Conservation (phyloP, 495 filamentous ascomycete genomes). For the Pseudomonodictys pantanalensis region DNA sequence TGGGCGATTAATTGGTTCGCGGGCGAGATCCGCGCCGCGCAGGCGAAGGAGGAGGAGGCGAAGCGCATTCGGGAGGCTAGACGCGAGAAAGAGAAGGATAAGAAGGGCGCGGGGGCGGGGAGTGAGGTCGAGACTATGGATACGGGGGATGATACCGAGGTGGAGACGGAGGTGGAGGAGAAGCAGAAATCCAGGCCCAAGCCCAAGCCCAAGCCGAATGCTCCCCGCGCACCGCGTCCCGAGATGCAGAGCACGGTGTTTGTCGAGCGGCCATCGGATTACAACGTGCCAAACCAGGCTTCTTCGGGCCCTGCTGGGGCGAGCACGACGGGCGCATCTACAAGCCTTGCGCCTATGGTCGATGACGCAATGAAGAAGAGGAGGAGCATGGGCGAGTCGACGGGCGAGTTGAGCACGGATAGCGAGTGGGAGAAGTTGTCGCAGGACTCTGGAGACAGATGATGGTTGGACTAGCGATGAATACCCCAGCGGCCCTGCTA, state of each 20-base stretch:
- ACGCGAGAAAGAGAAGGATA: slow-evolving; percentile 39
- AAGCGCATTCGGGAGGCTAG: slow-evolving; percentile 50
- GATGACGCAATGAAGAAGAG: slow-evolving; percentile 33
- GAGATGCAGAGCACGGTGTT: slow-evolving; percentile 32
- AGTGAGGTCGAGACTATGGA: slow-evolving; percentile 40
- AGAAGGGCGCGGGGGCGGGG: slow-evolving; percentile 35
- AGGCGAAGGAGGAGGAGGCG: slow-evolving; percentile 60
- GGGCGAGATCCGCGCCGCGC: slow-evolving; percentile 65
- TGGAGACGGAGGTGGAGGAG: slow-evolving; percentile 29
- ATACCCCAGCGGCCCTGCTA: slow-evolving; percentile 5
- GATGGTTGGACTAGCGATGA: slow-evolving; percentile 3
- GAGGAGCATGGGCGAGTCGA: slow-evolving; percentile 30
- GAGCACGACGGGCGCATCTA: slow-evolving; percentile 19
- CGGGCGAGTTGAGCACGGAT: slow-evolving; percentile 43
- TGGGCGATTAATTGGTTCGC: slow-evolving; percentile 96
- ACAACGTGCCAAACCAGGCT: slow-evolving; percentile 1
- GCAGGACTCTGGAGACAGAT: slow-evolving; percentile 30
- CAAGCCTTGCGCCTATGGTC: slow-evolving; percentile 14
- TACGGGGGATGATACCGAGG: slow-evolving; percentile 36
- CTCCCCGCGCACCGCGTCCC: slow-evolving; percentile 22
- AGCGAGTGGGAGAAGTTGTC: slow-evolving; percentile 48
- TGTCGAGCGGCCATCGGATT: slow-evolving; percentile 23
- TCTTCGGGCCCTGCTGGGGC: slow-evolving; percentile 9
- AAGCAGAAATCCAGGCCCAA: slow-evolving; percentile 26
- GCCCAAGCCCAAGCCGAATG: no score